Evolutionary conservation across 805 yeast species (phyloP), one percentile per base, ranked within the genome.

Genomic region (Wickerhamiella nectarea): DNA sequence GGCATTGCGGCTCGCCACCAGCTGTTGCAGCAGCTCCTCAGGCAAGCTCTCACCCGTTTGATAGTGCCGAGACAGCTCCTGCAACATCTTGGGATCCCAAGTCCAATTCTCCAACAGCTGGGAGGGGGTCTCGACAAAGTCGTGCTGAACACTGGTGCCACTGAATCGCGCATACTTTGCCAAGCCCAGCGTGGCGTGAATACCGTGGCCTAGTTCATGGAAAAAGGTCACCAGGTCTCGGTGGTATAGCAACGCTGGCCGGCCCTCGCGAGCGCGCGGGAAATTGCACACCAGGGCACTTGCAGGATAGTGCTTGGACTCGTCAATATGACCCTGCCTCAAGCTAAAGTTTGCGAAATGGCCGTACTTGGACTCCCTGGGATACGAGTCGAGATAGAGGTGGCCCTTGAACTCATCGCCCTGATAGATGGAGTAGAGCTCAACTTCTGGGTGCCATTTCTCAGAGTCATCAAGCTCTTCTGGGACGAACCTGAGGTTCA

Each of bases 181-280:
- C 48, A 70, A 66, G 9, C 87, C 82, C 44, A 83, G 69, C 38
- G 82, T 62, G 51, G 76, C 80, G 61, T 84, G 95, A 46, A 84
- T 79, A 45, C 93, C 94, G 56, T 84, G 94, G 20, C 94, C 94
- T 50, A 83, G 69, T 61, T 84, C 94, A 57, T 84, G 94, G 76
- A 84, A 84, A 52, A 84, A 79, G 0, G 94, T 84, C 18, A 76
- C 76, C 10, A 83, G 83, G 58, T 83, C 93, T 50, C 67, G 68
- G 58, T 84, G 94, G 54, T 78, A 78, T 54, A 84, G 69, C 52
- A 84, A 66, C 1, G 87, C 74, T 17, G 89, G 93, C 56, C 77
- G 80, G 20, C 68, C 72, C 14, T 65, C 62, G 4, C 79, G 71
- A 36, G 89, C 85, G 56, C 78, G 78, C 24, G 91, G 78, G 60